Conservation (phyloP, 257 asterid genomes). For the Solanum sitiens region DNA sequence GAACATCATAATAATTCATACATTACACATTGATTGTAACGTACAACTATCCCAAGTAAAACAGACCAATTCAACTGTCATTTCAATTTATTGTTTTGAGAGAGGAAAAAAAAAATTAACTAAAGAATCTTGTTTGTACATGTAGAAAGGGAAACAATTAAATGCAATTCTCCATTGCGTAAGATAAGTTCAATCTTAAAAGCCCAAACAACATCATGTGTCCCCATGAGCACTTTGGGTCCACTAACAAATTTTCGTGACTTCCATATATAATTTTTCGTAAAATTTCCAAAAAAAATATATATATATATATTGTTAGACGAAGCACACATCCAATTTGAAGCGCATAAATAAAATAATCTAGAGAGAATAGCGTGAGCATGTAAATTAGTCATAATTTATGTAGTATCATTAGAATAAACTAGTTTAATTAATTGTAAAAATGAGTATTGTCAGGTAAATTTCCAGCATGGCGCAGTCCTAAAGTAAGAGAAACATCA, state of each 20-base stretch:
- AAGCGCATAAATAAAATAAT: not conserved
- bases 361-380: not conserved
- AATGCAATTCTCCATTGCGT: not conserved
- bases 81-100: not conserved
- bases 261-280: not conserved
- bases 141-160: not conserved
- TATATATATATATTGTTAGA: not conserved
- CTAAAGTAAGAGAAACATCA: slow-evolving; percentile 87
- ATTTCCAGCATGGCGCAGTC: slow-evolving; percentile 86
- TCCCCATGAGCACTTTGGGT: not conserved
- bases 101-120: not conserved
- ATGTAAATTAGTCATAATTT: not conserved
- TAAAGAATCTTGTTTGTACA: not conserved
- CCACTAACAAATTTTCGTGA: not conserved
- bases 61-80: not conserved
- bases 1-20: not conserved
- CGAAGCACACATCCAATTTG: not conserved
- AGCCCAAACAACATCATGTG: not conserved
- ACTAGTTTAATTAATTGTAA: slow-evolving; percentile 42
- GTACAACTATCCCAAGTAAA: not conserved
- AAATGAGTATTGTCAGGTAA: slow-evolving; percentile 54
- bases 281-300: not conserved
- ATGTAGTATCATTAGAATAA: slow-evolving; percentile 8
- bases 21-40: not conserved
- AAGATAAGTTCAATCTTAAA: not conserved